Evolutionary conservation across 73 alveolate genomes (phyloP).

Genomic region (Durusdinium trenchii): DNA sequence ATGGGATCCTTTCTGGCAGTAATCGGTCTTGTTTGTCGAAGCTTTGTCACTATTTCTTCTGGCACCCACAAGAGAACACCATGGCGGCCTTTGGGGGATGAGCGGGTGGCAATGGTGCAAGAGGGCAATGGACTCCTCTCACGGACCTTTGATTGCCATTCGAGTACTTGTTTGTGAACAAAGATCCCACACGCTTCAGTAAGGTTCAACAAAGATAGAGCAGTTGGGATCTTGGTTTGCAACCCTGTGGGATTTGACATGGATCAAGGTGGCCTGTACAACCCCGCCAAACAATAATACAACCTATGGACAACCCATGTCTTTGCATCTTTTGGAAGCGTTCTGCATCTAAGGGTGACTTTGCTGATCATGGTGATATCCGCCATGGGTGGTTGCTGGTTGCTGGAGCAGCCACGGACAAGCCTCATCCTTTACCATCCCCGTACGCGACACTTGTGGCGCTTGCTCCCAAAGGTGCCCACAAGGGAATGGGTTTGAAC

Average conservation of each 20-base stretch:
- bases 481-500: not conserved
- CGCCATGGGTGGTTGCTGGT: slow-evolving; percentile 10
- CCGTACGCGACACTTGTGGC: not conserved
- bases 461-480: not conserved
- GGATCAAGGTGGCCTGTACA: not conserved
- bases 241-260: not conserved
- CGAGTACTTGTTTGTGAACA: not conserved
- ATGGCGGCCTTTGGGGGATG: not conserved
- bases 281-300: not conserved
- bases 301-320: not conserved
- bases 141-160: not conserved
- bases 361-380: not conserved
- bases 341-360: not conserved
- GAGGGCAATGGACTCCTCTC: not conserved
- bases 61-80: not conserved
- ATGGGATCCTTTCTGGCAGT: not conserved
- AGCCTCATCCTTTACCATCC: not conserved
- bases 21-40: not conserved
- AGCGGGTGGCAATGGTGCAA: not conserved
- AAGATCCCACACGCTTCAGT: not conserved
- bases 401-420: not conserved
- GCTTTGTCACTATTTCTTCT: not conserved
- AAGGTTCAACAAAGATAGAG: not conserved
- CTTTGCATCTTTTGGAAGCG: not conserved
- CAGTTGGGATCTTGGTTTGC: not conserved